Conservation (phyloP, 2,329 filamentous ascomycete species). For the Iodosphaeria phyllophila region DNA sequence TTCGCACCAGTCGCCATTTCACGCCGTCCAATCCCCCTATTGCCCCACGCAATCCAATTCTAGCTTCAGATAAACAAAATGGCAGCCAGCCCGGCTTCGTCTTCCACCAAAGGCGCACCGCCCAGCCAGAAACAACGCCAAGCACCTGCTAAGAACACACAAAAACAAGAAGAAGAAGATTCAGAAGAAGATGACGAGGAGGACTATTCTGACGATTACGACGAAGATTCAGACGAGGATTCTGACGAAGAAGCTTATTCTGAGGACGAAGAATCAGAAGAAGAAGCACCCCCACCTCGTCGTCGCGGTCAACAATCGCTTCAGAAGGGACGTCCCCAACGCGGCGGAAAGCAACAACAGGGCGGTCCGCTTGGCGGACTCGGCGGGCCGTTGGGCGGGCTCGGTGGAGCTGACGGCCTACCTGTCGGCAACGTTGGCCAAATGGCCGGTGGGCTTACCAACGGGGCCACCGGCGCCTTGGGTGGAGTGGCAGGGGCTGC, state of each 20-base stretch:
- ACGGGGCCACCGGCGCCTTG: conserved; percentile 10
- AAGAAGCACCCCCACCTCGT: conserved; percentile 8
- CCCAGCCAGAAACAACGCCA: conserved; percentile 1
- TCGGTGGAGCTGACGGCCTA: conserved; percentile 9
- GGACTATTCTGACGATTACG: conserved; percentile 7
- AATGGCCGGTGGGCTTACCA: conserved; percentile 12
- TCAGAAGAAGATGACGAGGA: too few relatives aligned
- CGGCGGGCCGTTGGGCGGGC: too few relatives aligned
- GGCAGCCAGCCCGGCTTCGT: too few relatives aligned
- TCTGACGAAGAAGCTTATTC: conserved; percentile 7
- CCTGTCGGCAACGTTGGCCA: conserved; percentile 12
- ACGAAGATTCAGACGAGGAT: conserved; percentile 6
- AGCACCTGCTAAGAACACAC: too few relatives aligned
- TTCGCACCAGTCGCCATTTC: too few relatives aligned
- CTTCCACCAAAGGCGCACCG: too few relatives aligned
- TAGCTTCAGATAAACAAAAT: too few relatives aligned
- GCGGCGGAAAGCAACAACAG: conserved; percentile 7
- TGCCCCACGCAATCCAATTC: too few relatives aligned
- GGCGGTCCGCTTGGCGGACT: conserved; percentile 10
- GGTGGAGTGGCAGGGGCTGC: conserved; percentile 10
- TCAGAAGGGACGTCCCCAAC: too few relatives aligned
- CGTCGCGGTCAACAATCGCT: too few relatives aligned
- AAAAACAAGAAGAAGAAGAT: too few relatives aligned
- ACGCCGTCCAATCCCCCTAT: too few relatives aligned
- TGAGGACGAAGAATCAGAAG: conserved; percentile 9